Evolutionary conservation across 768 basidiomycete genomes (phyloP), one percentile per base, ranked within the genome.

Genomic region (Pilatotrama ljubarskyi): DNA sequence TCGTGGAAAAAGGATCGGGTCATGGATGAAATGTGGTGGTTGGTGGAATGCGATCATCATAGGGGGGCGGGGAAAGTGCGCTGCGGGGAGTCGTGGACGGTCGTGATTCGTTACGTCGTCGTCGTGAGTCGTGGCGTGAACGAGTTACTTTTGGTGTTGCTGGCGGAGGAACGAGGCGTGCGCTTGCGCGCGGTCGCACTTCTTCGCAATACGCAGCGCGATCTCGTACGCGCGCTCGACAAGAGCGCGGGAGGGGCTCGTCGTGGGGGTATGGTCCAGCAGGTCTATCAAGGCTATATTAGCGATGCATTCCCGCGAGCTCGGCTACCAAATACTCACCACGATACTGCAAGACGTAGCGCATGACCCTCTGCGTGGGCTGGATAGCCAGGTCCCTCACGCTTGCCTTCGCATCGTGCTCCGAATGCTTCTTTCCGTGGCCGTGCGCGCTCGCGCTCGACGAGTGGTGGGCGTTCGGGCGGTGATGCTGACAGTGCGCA

Each of bases 341-440:
- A 77, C 75, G 80, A 61, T 82, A 87, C 42, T 86, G 73, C 38
- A 87, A 67, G 2, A 82, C 83, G 68, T 87, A 87, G 61, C 86
- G 76, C 72, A 81, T 81, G n/a, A 86, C 78, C 18, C 87, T 76
- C 67, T 88, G 85, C 14, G 81, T 79, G 17, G 86, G 86, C 63
- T 83, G 74, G 53, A 88, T 86, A 2, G 85, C 84, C 26, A 88
- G 68, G 57, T 88, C 87, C 51, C 84, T 75, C 22, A 85, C 76
- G 29, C 71, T 71, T 3, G 67, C 67, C 26, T 65, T 64, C 59
- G 68, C 69, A 54, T 62, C 51, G 61, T 74, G 48, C 51, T 65
- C 62, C 46, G 49, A 44, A 37, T 59, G 51, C 50, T 55, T 58
- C 47, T 52, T 40, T 10, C 50, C 38, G 42, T 51, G 38, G 7